Evolutionary conservation across 305 asterid genomes (phyloP).

Genomic region (Plantago lanceolata): DNA sequence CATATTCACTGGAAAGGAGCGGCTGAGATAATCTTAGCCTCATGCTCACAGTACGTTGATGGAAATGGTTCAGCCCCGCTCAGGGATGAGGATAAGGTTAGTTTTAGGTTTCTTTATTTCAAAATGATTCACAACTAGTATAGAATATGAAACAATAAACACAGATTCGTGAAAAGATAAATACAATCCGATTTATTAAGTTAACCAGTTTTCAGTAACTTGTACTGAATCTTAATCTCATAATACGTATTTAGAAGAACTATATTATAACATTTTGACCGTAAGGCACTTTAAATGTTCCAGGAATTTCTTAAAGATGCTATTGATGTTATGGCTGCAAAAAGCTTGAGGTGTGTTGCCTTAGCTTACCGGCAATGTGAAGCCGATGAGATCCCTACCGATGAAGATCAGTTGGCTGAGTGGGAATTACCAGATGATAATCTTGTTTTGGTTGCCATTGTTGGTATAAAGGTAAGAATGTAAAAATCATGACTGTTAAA

Average conservation of each 20-base stretch:
- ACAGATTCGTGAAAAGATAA: neutral
- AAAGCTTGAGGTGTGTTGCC: slow-evolving; percentile 92
- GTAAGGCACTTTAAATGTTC: slow-evolving; percentile 21
- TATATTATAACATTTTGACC: slow-evolving; percentile 6
- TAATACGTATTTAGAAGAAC: slow-evolving; percentile 6
- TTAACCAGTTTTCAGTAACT: neutral
- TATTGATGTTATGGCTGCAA: slow-evolving; percentile 79
- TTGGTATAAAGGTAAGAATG: slow-evolving; percentile 72
- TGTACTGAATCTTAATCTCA: neutral
- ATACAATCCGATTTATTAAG: no score
- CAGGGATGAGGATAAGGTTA: slow-evolving; percentile 50
- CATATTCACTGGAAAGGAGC: slow-evolving; percentile 99
- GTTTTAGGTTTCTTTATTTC: slow-evolving; percentile 17
- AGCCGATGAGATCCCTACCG: slow-evolving; percentile 60
- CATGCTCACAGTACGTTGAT: slow-evolving; percentile 60
- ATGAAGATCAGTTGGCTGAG: slow-evolving; percentile 55
- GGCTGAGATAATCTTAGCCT: slow-evolving; percentile 78
- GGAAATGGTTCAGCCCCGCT: slow-evolving; percentile 60
- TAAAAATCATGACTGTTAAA: neutral
- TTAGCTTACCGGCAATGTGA: slow-evolving; percentile 68
- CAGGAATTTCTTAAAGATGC: slow-evolving; percentile 70
- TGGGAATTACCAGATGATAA: slow-evolving; percentile 81
- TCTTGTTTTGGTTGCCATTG: slow-evolving; percentile 76
- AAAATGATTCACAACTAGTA: slow-evolving; percentile 8
- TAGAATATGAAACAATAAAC: slow-evolving; percentile 16